Percentiles rank a stretch among this genome's conserved stretches.
These are phyloP conservation scores for Fonsecaea pedrosoi DNA, from an alignment of 2,329 filamentous ascomycete species.

Conservation along the genomic window DNA sequence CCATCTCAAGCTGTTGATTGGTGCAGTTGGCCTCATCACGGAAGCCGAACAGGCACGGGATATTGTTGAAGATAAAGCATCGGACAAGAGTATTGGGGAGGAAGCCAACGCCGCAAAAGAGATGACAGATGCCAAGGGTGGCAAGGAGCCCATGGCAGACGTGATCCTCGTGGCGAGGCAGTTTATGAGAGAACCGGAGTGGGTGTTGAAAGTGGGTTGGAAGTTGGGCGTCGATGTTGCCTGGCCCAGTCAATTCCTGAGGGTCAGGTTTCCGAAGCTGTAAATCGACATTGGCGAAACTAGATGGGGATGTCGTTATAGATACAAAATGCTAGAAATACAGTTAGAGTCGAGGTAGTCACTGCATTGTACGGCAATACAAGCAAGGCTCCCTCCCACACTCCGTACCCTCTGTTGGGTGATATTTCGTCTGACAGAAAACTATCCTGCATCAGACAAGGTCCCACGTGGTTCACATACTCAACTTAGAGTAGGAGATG, in stretches of 20 bases:
- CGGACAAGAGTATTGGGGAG: conserved; percentile 32
- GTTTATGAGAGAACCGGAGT: conserved; percentile 63
- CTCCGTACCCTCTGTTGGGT: too few species aligned
- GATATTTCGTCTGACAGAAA: neutral
- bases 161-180: conserved; percentile 60
- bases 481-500: neutral
- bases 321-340: conserved; percentile 2
- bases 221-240: conserved; percentile 57
- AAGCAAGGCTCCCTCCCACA: neutral
- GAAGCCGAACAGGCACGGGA: conserved; percentile 59
- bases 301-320: neutral
- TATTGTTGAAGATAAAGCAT: conserved; percentile 50
- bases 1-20: conserved; percentile 54
- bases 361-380: neutral
- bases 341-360: neutral
- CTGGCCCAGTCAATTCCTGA: conserved; percentile 56
- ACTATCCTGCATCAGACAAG: neutral
- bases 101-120: conserved; percentile 37
- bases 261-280: conserved; percentile 40
- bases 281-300: conserved; percentile 7
- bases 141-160: conserved; percentile 48
- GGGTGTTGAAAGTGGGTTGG: conserved; percentile 60
- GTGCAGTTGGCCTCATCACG: conserved; percentile 62
- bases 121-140: conserved; percentile 35
- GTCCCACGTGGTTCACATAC: neutral